A percentile compares a stretch with the other conserved stretches of the same genome.
Conservation (phyloP, 176 grass and related monocot genomes). For the Triticum monococcum region DNA sequence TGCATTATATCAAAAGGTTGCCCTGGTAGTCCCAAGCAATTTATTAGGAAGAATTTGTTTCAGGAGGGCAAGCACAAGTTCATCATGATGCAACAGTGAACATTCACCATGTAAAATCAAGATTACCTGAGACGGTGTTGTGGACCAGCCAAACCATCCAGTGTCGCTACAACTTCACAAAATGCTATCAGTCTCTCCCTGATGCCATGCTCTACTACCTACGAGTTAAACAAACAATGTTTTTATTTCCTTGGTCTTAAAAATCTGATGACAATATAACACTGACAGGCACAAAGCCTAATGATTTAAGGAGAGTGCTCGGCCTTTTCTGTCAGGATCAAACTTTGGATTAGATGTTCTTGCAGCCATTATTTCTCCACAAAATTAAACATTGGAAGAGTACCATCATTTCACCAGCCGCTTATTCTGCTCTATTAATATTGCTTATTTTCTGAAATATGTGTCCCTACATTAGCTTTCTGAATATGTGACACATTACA, state of each 20-base stretch:
- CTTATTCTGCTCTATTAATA: background rate
- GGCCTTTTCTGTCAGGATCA: background rate
- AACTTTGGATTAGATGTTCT: background rate
- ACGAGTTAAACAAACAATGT: background rate
- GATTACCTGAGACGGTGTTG: too few relatives aligned
- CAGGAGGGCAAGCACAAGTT: too few relatives aligned
- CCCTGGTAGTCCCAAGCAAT: too few relatives aligned
- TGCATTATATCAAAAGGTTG: too few relatives aligned
- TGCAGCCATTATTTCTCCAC: background rate
- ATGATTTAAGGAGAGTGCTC: background rate
- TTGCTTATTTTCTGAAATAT: too few relatives aligned
- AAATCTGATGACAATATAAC: background rate
- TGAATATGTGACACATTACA: background rate
- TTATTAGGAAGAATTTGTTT: too few relatives aligned
- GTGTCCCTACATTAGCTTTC: too few relatives aligned
- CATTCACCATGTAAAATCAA: too few relatives aligned
- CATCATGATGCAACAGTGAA: too few relatives aligned
- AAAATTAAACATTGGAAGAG: background rate
- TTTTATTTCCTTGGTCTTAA: background rate
- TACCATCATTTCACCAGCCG: background rate
- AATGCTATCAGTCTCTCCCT: constrained; percentile 34
- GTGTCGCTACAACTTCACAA: too few relatives aligned
- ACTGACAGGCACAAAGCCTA: background rate
- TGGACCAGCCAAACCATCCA: too few relatives aligned
- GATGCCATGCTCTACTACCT: constrained; percentile 78